Conservation (phyloP, 495 filamentous ascomycete genomes). For the Melanomma pulvis-pyrius region DNA sequence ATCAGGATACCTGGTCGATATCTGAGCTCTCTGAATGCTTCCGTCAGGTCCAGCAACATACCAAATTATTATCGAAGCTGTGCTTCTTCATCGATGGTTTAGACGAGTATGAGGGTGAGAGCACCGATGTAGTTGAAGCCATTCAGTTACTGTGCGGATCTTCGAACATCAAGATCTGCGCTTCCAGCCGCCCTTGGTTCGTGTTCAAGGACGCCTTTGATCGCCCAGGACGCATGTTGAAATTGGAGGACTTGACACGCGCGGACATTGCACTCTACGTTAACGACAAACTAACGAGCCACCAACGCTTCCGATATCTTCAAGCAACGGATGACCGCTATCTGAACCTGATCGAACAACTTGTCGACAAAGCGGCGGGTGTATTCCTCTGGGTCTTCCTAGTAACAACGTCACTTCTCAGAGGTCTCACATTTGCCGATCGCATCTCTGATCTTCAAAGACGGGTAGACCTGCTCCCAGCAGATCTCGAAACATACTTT, state of each 20-base stretch:
- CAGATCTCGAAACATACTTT: constrained; percentile 20
- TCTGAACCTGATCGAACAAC: constrained; percentile 21
- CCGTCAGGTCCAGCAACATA: not conserved
- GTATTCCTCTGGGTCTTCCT: constrained; percentile 43
- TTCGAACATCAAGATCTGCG: too few species aligned
- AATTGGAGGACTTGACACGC: too few species aligned
- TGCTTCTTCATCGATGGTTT: too few species aligned
- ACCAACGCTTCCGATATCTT: not conserved
- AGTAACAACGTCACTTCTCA: constrained; percentile 25
- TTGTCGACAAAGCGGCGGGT: constrained; percentile 31
- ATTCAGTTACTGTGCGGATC: too few species aligned
- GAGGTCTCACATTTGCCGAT: constrained; percentile 28
- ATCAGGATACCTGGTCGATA: not conserved
- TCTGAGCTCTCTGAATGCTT: not conserved
- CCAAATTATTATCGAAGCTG: too few species aligned
- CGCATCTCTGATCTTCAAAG: constrained; percentile 10
- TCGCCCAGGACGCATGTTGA: too few species aligned
- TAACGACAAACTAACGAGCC: not conserved
- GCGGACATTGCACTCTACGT: constrained; percentile 8
- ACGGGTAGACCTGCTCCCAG: constrained; percentile 16
- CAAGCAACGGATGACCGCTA: not conserved
- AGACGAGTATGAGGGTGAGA: too few species aligned
- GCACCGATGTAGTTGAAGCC: too few species aligned
- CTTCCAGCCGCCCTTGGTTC: too few species aligned
- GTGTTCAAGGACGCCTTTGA: too few species aligned